These are phyloP conservation scores for Termitomyces sp. DNA, from an alignment of 768 basidiomycete genomes.

Conservation along the genomic window DNA sequence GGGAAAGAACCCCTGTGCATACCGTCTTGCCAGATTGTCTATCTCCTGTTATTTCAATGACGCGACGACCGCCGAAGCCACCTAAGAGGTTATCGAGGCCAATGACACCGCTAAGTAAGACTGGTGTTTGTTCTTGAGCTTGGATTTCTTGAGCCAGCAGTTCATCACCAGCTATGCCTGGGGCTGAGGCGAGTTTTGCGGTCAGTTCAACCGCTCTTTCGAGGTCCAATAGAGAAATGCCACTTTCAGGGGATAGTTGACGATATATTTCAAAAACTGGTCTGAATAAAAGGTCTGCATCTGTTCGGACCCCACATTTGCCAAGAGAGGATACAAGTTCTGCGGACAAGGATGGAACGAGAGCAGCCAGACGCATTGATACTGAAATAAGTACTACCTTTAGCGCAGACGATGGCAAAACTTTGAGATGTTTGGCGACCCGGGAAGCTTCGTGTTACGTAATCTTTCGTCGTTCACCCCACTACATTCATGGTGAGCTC, in stretches of 20 bases:
- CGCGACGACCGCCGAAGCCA: slow-evolving; percentile 41
- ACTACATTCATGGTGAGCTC: slow-evolving; percentile 8
- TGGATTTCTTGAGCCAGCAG: slow-evolving; percentile 19
- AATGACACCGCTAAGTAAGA: slow-evolving; percentile 32
- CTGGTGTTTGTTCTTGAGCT: slow-evolving; percentile 12
- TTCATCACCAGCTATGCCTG: slow-evolving; percentile 29
- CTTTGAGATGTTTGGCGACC: slow-evolving; percentile 1
- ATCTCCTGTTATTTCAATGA: slow-evolving; percentile 69
- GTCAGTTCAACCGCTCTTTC: slow-evolving; percentile 31
- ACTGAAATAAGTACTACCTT: neutral
- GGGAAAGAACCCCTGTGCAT: slow-evolving; percentile 14
- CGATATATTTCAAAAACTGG: slow-evolving; percentile 44
- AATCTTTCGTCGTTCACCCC: slow-evolving; percentile 1
- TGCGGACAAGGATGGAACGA: slow-evolving; percentile 32
- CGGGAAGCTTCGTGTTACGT: slow-evolving; percentile 15
- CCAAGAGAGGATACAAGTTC: slow-evolving; percentile 43
- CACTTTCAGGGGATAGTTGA: slow-evolving; percentile 40
- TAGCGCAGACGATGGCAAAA: neutral
- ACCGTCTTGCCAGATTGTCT: slow-evolving; percentile 67
- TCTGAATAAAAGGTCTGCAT: slow-evolving; percentile 49
- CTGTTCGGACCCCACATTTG: slow-evolving; percentile 45
- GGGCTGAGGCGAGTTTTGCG: slow-evolving; percentile 36
- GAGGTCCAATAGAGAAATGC: slow-evolving; percentile 42
- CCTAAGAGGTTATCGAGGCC: slow-evolving; percentile 48
- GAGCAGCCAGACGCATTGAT: slow-evolving; percentile 34